Base-by-base conservation (phyloP, 2,329 filamentous ascomycete species). In the Curvularia spicifera region DNA sequence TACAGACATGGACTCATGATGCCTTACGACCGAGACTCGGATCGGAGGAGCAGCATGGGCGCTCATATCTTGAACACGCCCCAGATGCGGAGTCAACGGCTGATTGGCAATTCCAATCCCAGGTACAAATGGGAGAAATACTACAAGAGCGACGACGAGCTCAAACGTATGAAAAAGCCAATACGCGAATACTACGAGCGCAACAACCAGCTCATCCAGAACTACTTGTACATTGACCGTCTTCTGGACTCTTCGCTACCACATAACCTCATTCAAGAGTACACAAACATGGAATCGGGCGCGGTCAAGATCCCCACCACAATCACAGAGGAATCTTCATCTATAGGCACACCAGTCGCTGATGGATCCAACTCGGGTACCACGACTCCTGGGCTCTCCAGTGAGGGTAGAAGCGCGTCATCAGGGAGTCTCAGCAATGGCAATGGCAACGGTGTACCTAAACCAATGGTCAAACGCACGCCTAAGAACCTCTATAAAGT, bases 211-310 rank as follows among this genome's bases (percentile, higher is more conserved):
- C 82, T 97, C 43, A 87, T 98, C 58, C 91, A 95, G 75, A 90
- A 96, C 74, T 98, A 97, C 75, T 83, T 96, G 63, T 97, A 96
- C 75, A 97, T 97, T 68, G 94, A 97, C 78, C 87, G 89, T 51
- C 82, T 98, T 56, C 84, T 98, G 60, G 93, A 97, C 78, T 97
- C 92, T 8, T 93, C 91, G 29, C 85, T 97, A n/a, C 93, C 93
- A 1, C 93, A 96, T 72, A 89, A 94, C 69, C 82, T 98, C 44
- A 87, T 98, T 57, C 93, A 96, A 72, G 93, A 97, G 77, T 97
- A 97, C 76, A 88, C 88, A 63, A 81, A 89, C 63, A 80, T 87
- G 49, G 81, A 85, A 43, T 81, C 81, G 20, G 84, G 81, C 39
- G 82, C 82, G 24, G 83, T 85, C 48, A 84, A 87, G 65, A 84